Evolutionary conservation across 352 stramenopile genomes (phyloP), one percentile per base, ranked within the genome.

Genomic region (Phytophthora macrochlamydospora): DNA sequence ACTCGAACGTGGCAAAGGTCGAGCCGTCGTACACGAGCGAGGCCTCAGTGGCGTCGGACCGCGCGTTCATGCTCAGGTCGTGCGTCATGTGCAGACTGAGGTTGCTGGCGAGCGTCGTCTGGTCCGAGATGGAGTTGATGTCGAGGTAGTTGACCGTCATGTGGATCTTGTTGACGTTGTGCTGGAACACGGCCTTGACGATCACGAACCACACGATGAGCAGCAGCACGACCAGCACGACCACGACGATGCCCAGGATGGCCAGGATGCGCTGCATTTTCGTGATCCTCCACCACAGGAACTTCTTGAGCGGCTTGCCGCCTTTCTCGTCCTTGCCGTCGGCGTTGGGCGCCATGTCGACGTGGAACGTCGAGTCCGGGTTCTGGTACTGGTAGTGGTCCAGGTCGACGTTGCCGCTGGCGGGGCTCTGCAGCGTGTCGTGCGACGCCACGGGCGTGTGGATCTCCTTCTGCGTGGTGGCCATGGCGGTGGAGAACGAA

Each of bases 71-170:
- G 28, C 63, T 67, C 29, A 82, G 35, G 43, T 85, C 69, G 75
- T 89, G 74, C 50, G 71, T 68, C 7, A 91, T 35, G 42, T 63
- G 78, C 3, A 92, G 46, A 42, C 81, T 90, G 24, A 92, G 46
- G 32, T 87, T 69, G 18, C 85, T 80, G 29, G 58, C 75, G 40
- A 87, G 62, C 14, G 56, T 72, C 14, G 66, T 70, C 40, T 81
- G 73, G 30, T 78, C 74, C 12, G 69, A 54, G 29, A 90, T 69
- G n/a, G 58, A 12, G 53, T 81, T 75, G 65, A 92, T 83, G 67
- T 92, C 84, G 31, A 92, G 60, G 62, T 86, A 83, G 71, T 91
- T 92, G 62, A 91, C 68, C 14, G 45, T 64, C 57, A 92, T 65
- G 35, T 81, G 48, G 53, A 91, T 82, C 42, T 89, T 75, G 67